Evolutionary conservation across 1,284 basidiomycete genomes (phyloP).

Genomic region (Puccinia triticina): DNA sequence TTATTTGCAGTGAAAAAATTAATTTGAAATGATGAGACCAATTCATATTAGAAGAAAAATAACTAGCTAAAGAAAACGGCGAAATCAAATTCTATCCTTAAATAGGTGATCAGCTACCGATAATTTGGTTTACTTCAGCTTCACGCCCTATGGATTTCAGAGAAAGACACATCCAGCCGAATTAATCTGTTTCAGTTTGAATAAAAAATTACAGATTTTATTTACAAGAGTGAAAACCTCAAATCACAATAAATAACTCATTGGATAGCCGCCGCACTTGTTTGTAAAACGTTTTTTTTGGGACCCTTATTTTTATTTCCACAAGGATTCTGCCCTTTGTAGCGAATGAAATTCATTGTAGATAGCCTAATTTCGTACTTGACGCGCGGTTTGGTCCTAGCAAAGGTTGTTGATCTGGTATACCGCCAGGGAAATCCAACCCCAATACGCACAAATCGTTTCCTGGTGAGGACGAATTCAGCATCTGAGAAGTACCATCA

Average conservation of each 20-base stretch:
- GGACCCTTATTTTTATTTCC: background rate
- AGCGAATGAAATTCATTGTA: background rate
- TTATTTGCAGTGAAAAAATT: no score
- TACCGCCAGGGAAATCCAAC: background rate
- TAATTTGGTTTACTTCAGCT: background rate
- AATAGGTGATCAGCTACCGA: no score
- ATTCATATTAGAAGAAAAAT: no score
- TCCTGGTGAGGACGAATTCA: background rate
- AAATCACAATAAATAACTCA: background rate
- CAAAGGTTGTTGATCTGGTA: background rate
- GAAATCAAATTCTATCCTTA: no score
- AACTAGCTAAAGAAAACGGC: no score
- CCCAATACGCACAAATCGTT: background rate
- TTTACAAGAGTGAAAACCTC: background rate
- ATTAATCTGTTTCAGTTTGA: background rate
- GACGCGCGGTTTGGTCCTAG: background rate
- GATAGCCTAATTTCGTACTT: background rate
- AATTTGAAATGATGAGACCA: no score
- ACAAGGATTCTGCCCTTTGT: background rate
- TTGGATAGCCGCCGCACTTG: background rate
- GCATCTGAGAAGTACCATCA: background rate
- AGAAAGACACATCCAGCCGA: background rate
- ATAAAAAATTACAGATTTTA: background rate
- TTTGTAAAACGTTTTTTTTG: background rate
- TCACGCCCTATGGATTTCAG: background rate